Evolutionary conservation across 306 rosid genomes (phyloP), one percentile per base, ranked within the genome.

Genomic region (Dalbergia oliveri): DNA sequence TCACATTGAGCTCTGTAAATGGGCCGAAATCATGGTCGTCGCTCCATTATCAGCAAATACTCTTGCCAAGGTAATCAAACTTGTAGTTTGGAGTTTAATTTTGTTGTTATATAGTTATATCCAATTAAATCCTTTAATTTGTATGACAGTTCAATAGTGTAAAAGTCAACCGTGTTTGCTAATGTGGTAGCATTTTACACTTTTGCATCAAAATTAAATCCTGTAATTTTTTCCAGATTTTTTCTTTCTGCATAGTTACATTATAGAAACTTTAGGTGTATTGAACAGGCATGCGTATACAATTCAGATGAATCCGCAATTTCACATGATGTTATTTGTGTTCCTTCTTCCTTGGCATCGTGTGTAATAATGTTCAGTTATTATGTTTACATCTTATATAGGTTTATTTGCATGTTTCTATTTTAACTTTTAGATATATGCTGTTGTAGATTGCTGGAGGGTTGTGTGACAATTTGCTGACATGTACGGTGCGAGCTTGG

Each of bases 31-130:
- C 75, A 72, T 95, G 89, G 90, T 95, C 65, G 87, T 95, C 51
- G 97, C 97, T 44, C 99, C 99, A 14, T 79, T 93, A 68, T 95
- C 99, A 58, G 96, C 97, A 31, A 87, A 93, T 82, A 95, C 96
- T 16, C 93, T 95, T 54, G 95, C 76, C 84, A 95, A 93, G 99
- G 99, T 95, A 94, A 75, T 33, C 35, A 66, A 47, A 33, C 64
- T 39, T 4, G 34, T 16, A 47, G 3, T 13, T 50, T 14, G 2
- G 41, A 37, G 41, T 37, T 37, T 37, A 37, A 37, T 37, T 6
- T 5, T 37, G 41, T 4, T 37, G 41, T 37, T 6, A 37, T 6
- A 5, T 4, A 2, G 41, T 37, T 6, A 37, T 6, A 5, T 37
- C 41, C 5, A 37, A 37, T 35, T 37, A 37, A 4, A 37, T 6